Percentiles rank a stretch among this genome's conserved stretches.
Conservation (phyloP, 345 rosid species). For the Geranium brycei region DNA sequence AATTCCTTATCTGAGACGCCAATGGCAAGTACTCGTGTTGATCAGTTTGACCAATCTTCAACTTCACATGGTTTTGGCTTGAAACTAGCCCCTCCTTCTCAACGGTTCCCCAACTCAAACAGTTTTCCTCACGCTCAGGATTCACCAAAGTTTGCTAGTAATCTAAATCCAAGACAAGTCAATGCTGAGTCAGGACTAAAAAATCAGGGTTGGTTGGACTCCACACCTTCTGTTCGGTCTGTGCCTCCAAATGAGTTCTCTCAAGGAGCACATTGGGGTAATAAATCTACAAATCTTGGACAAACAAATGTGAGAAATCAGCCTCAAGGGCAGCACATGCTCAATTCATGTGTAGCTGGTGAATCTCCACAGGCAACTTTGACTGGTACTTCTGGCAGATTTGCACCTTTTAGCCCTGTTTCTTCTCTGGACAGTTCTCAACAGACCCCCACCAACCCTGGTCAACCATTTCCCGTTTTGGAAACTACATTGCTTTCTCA, state of each 20-base stretch:
- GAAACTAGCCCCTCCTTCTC: constrained; percentile 69
- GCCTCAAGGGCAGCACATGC: constrained; percentile 28
- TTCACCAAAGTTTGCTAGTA: constrained; percentile 18
- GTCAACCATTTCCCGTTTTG: constrained; percentile 32
- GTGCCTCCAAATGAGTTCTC: constrained; percentile 26
- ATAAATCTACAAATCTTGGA: constrained; percentile 21
- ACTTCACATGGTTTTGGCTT: constrained; percentile 67
- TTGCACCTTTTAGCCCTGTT: background rate
- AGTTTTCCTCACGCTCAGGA: constrained; percentile 24
- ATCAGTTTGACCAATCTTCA: constrained; percentile 37
- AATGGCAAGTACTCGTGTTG: constrained; percentile 39
- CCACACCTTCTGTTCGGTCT: constrained; percentile 32
- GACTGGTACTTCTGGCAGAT: background rate
- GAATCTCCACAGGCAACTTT: background rate
- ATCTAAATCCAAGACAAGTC: constrained; percentile 16
- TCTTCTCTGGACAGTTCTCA: background rate
- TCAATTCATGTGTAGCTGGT: constrained; percentile 7
- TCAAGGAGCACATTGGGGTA: constrained; percentile 26
- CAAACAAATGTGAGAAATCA: constrained; percentile 28
- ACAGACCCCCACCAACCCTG: constrained; percentile 11
- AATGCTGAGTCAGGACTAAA: constrained; percentile 29
- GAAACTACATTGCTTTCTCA: constrained; percentile 36
- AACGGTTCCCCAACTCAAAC: constrained; percentile 29
- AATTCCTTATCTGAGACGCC: constrained; percentile 30
- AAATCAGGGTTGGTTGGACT: constrained; percentile 30